A percentile compares a stretch with the other conserved stretches of the same genome.
These are phyloP conservation scores for Leishmania tropica DNA, from an alignment of 208 protist genomes.

Conservation along the genomic window DNA sequence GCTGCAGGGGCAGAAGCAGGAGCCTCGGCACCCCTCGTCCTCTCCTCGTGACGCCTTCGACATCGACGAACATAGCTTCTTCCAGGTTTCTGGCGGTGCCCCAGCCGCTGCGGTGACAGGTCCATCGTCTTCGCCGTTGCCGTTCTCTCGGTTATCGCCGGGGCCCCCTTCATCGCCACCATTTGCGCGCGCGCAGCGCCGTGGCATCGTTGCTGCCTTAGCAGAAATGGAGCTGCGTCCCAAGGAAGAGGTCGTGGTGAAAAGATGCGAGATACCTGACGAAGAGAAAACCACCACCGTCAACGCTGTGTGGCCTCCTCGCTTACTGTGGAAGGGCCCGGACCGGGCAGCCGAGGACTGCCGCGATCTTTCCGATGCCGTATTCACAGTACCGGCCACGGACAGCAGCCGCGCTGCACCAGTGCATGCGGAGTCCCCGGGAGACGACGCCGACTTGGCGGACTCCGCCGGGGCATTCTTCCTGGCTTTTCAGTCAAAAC, in stretches of 20 bases:
- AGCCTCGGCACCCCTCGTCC: not conserved
- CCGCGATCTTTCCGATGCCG: not conserved
- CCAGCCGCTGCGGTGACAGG: not conserved
- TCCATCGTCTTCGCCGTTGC: not conserved
- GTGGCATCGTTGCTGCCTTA: not conserved
- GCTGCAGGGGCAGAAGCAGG: not conserved
- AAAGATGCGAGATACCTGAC: not conserved
- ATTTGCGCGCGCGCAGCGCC: not conserved
- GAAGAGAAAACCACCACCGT: not conserved
- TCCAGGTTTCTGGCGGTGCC: not conserved
- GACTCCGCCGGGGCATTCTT: not conserved
- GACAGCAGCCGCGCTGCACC: not conserved
- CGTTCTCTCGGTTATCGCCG: not conserved
- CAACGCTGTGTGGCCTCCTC: not conserved
- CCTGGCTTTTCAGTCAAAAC: not conserved
- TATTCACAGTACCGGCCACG: not conserved
- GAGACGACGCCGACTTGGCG: not conserved
- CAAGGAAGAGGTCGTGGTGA: not conserved
- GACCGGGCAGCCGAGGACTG: no score
- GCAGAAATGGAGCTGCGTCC: not conserved
- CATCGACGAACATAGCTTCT: not conserved
- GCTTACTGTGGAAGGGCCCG: not conserved
- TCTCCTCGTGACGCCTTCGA: no score
- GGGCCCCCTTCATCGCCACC: not conserved
- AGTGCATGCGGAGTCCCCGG: not conserved